These are phyloP conservation scores for Raffaelea deltoideospora DNA, from an alignment of 2,329 filamentous ascomycete genomes.

Conservation along the genomic window DNA sequence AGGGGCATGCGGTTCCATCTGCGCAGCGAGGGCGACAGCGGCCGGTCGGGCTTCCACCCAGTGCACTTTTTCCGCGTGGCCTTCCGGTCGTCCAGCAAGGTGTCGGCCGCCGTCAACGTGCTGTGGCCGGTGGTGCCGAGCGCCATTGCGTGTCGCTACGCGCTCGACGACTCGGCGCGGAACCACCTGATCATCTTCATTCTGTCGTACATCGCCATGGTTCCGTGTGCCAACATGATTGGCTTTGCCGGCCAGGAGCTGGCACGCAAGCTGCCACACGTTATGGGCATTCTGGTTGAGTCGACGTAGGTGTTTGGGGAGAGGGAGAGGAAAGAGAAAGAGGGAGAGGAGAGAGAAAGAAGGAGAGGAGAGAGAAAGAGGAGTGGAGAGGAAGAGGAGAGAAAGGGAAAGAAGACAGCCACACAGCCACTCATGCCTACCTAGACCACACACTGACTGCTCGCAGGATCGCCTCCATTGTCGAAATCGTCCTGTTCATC, in stretches of 20 bases:
- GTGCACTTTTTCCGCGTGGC: conserved; percentile 47
- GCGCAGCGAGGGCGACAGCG: conserved; percentile 43
- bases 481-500: conserved; percentile 75
- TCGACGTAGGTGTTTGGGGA: conserved; percentile 33
- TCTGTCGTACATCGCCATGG: conserved; percentile 62
- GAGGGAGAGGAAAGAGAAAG: too few species aligned
- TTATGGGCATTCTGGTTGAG: conserved; percentile 47
- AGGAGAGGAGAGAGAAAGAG: too few species aligned
- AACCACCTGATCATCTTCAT: conserved; percentile 50
- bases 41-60: conserved; percentile 49
- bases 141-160: conserved; percentile 46
- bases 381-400: too few species aligned
- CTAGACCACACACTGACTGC: neutral
- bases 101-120: conserved; percentile 51
- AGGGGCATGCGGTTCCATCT: conserved; percentile 5
- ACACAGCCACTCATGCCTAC: too few species aligned
- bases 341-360: too few species aligned
- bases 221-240: conserved; percentile 60
- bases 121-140: conserved; percentile 63
- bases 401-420: too few species aligned
- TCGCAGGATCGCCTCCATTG: conserved; percentile 48
- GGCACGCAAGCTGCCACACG: conserved; percentile 60
- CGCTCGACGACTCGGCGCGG: conserved; percentile 13
- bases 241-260: conserved; percentile 61
- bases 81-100: conserved; percentile 45